Percentiles rank a stretch among this genome's conserved stretches.
Conservation (phyloP, 139 green algal genomes). For the Zygnema circumcarinatum region DNA sequence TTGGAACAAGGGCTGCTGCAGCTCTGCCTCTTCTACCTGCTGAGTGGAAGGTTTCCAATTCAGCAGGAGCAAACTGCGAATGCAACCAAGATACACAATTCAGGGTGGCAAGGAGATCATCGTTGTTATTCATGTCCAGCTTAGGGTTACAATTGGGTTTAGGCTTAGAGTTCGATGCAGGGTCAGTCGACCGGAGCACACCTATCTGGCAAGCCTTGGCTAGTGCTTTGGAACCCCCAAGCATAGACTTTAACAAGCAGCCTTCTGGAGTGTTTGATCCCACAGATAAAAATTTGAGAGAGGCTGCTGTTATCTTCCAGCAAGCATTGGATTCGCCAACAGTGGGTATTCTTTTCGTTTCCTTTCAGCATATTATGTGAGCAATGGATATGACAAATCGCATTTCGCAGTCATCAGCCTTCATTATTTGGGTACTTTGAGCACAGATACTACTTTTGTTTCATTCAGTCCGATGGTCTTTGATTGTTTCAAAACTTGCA, state of each 20-base stretch:
- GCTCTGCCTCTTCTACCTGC: too few relatives aligned
- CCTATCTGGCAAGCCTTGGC: background rate
- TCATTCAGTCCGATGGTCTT: too few relatives aligned
- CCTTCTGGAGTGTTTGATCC: constrained; percentile 4
- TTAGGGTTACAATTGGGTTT: background rate
- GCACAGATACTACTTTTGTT: too few relatives aligned
- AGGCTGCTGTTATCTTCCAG: constrained; percentile 30
- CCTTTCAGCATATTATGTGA: too few relatives aligned
- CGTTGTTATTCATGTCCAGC: background rate
- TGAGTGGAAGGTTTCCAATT: too few relatives aligned
- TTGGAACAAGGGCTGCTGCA: too few relatives aligned
- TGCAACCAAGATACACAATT: background rate
- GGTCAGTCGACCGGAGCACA: background rate
- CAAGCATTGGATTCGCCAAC: background rate
- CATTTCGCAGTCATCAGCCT: too few relatives aligned
- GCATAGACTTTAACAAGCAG: constrained; percentile 13
- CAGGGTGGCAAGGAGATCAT: background rate
- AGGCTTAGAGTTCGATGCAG: background rate
- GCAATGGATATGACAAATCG: too few relatives aligned
- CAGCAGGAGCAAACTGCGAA: background rate
- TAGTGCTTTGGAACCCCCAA: constrained; percentile 8
- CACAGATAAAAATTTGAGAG: background rate
- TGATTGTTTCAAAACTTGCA: background rate
- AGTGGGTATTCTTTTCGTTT: background rate
- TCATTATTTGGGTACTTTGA: too few relatives aligned